phyloP scores from a whole-genome alignment of 164 flowering plant species.

The Magnolia kwangsiensis region DNA sequence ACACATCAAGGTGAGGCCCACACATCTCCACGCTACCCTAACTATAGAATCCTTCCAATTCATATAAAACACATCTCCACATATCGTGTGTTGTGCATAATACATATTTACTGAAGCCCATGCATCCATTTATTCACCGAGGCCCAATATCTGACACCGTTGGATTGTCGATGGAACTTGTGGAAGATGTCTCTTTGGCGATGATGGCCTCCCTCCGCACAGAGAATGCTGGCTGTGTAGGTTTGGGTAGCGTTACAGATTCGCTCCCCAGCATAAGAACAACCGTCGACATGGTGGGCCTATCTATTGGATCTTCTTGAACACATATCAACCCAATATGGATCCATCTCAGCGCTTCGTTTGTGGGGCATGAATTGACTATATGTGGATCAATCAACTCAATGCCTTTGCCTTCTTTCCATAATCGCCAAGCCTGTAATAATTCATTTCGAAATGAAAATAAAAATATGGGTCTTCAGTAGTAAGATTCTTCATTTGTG shows the following conservation, averaged over 20 bases:
- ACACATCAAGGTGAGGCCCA: no score
- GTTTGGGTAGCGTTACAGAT: conserved; percentile 6
- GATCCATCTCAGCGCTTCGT: conserved; percentile 26
- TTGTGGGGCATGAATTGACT: background rate
- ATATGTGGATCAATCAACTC: conserved; percentile 20
- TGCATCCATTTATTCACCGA: background rate
- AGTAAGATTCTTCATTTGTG: background rate
- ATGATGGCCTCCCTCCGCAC: background rate
- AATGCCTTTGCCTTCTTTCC: conserved; percentile 24
- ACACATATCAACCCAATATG: conserved; percentile 34
- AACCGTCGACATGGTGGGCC: conserved; percentile 21
- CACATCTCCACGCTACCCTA: no score
- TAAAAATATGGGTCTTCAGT: background rate
- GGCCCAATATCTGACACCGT: background rate
- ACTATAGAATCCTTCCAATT: no score
- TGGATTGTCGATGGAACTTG: background rate
- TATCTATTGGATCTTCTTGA: conserved; percentile 16
- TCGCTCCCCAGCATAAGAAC: conserved; percentile 18
- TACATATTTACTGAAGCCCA: no score
- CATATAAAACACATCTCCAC: no score
- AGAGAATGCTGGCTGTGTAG: conserved; percentile 19
- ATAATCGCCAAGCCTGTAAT: conserved; percentile 28
- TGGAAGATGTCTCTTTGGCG: background rate
- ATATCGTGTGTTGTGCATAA: no score
- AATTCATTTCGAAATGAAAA: background rate